Conservation (phyloP, 2,329 filamentous ascomycete species). For the Westerdykella sp. region DNA sequence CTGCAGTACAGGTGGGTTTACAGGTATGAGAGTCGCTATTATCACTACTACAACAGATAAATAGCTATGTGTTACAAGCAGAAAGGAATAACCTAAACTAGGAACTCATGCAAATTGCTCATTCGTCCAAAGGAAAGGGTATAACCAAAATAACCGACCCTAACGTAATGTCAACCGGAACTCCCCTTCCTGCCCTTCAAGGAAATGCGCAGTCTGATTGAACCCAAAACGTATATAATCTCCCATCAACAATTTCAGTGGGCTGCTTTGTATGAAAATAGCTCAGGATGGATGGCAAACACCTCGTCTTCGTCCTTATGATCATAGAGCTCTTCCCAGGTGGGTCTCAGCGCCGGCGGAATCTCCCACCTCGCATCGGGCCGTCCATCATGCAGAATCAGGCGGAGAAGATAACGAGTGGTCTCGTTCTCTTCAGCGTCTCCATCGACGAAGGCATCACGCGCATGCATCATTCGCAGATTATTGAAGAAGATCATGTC, state of each 20-base stretch:
- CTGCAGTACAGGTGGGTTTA: too few species aligned
- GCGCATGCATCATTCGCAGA: constrained; percentile 4
- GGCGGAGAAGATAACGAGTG: constrained; percentile 1
- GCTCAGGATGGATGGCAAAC: constrained; percentile 4
- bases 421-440: constrained; percentile 4
- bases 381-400: constrained; percentile 3
- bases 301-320: constrained; percentile 1
- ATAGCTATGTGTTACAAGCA: too few species aligned
- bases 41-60: too few species aligned
- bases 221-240: too few species aligned
- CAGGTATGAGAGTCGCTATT: too few species aligned
- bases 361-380: constrained; percentile 1
- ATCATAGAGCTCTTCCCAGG: constrained; percentile 2
- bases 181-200: too few species aligned
- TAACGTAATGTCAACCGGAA: too few species aligned
- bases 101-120: too few species aligned
- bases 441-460: constrained; percentile 5
- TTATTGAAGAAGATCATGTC: constrained; percentile 7
- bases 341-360: neutral
- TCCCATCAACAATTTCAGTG: neutral
- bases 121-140: too few species aligned
- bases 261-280: constrained; percentile 4
- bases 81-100: too few species aligned
- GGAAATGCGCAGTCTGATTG: too few species aligned
- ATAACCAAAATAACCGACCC: too few species aligned